A percentile compares a stretch with the other conserved stretches of the same genome.
phyloP scores from a whole-genome alignment of 208 protist genomes.

The Naegleria lovaniensis region DNA sequence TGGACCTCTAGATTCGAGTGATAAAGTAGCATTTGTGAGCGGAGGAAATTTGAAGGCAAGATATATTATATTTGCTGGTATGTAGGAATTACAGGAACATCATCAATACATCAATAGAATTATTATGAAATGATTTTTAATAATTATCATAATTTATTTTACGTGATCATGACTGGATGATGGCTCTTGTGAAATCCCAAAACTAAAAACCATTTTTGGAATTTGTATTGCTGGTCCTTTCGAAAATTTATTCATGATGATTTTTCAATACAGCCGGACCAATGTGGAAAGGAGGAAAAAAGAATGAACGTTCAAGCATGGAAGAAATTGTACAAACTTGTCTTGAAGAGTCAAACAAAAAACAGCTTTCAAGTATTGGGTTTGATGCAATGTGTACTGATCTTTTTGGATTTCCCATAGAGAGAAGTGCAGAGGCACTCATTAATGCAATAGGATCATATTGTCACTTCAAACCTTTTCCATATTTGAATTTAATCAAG shows the following conservation, averaged over 20 bases:
- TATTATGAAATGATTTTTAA: too few relatives aligned
- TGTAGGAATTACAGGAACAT: neutral
- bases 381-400: neutral
- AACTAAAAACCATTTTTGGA: too few relatives aligned
- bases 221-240: too few relatives aligned
- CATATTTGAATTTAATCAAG: neutral
- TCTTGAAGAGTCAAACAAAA: neutral
- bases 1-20: neutral
- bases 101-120: neutral
- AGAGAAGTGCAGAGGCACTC: neutral
- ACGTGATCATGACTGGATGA: too few relatives aligned
- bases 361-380: neutral
- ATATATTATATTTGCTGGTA: neutral
- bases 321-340: neutral
- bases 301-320: neutral
- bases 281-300: constrained; percentile 1
- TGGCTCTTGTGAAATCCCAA: too few relatives aligned
- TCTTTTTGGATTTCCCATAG: neutral
- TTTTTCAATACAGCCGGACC: neutral
- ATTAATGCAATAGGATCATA: neutral
- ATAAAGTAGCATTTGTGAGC: neutral
- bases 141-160: too few relatives aligned
- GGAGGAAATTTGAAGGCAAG: neutral
- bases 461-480: neutral
- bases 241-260: too few relatives aligned